Conservation (phyloP, 164 flowering plant species). For the Buxus sempervirens region DNA sequence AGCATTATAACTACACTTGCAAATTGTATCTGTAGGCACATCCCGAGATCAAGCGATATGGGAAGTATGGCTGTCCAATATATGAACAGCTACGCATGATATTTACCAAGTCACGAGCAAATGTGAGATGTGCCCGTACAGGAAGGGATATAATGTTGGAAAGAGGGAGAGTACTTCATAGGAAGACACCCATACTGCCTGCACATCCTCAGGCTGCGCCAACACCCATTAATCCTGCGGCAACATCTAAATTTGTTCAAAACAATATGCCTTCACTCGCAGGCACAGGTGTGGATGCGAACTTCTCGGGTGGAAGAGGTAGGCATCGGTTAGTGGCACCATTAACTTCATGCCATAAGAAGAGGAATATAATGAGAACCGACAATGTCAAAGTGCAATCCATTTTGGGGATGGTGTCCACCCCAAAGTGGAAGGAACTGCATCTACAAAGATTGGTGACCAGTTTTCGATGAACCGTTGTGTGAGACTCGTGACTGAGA, state of each 20-base stretch:
- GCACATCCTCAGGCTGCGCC: too few species aligned
- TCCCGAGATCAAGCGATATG: conserved; percentile 4
- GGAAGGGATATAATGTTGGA: not conserved
- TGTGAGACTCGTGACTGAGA: not conserved
- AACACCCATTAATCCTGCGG: conserved; percentile 22
- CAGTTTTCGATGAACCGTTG: not conserved
- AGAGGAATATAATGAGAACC: conserved; percentile 19
- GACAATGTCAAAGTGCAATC: conserved; percentile 42
- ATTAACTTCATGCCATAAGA: conserved; percentile 17
- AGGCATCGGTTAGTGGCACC: conserved; percentile 37
- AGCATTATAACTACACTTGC: not conserved
- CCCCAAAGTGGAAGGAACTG: not conserved
- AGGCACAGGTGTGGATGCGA: conserved; percentile 11
- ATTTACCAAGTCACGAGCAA: conserved; percentile 4
- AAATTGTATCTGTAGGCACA: conserved; percentile 3
- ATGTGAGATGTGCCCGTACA: conserved; percentile 7
- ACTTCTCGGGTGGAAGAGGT: conserved; percentile 28
- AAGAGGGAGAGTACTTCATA: too few species aligned
- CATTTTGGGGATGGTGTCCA: conserved; percentile 35
- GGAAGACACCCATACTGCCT: too few species aligned
- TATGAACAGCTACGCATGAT: conserved; percentile 14
- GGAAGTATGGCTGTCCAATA: conserved; percentile 14
- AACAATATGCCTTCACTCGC: conserved; percentile 15
- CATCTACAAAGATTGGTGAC: not conserved
- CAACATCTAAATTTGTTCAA: conserved; percentile 19